Base-by-base conservation (phyloP, 441 rosid species). In the Iberis amara region DNA sequence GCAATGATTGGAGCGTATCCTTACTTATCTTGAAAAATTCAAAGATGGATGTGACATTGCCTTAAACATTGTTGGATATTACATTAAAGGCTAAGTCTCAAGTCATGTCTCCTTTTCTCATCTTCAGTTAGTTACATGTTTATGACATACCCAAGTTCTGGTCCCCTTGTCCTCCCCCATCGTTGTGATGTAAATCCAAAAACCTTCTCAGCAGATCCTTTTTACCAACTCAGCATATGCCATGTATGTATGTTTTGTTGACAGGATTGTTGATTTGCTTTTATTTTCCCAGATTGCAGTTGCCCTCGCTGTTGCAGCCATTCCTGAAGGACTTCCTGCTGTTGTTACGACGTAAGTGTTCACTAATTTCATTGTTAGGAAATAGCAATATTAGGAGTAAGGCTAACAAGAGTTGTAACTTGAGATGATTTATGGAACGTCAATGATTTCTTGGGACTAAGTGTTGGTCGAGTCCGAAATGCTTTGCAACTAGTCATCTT, bases 301-400 rank as follows among this genome's bases (percentile, higher is more conserved):
- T 74, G 98, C 98, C 66, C 96, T 92, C 71, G 98, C 98, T 56
- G 98, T 92, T 68, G 99, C 99, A 50, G 99, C 99, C 40, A 92
- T 92, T 62, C 97, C 99, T 35, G 99, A 92, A 82, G 99, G 97
- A 72, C 99, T 92, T 81, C 99, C 99, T 57, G 99, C 99, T 65
- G 99, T 92, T 72, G 99, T 92, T 60, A 89, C 99, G 28, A 92
- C 97, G 99, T 92, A 61, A 79, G 96, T 76, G 58, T 52, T 66
- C 64, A 33, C 44, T 47, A 53, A 52, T 49, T 60, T 42, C 47
- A 14, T 24, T 52, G 47, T 30, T 41, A 65, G 51, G 39, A 38
- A 44, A 47, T 54, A n/a, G 11, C 14, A 24, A 36, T 52, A 52
- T 26, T 47, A 39, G 47, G 30, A 62, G 40, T 47, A 57, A 44